phyloP scores from a whole-genome alignment of 2,329 filamentous ascomycete species.

The Diaporthe aspalathi region DNA sequence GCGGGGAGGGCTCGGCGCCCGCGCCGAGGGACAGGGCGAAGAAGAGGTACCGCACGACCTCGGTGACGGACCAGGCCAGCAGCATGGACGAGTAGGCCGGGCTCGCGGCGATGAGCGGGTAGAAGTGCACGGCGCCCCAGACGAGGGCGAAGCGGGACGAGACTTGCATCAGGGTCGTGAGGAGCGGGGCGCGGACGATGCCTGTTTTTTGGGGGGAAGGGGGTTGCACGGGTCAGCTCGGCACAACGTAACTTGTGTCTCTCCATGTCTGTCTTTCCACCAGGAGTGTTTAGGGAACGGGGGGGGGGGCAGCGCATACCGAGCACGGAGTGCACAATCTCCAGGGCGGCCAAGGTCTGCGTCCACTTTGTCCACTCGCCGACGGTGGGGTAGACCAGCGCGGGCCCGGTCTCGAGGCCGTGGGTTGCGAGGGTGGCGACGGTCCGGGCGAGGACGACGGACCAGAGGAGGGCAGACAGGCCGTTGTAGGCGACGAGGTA shows the following conservation, averaged over 20 bases:
- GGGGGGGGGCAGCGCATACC: constrained; percentile 62
- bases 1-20: constrained; percentile 68
- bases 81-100: constrained; percentile 82
- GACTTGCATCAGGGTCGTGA: constrained; percentile 92
- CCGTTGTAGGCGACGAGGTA: constrained; percentile 40
- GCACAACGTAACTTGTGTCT: too few species aligned
- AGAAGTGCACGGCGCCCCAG: constrained; percentile 83
- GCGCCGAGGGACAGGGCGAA: constrained; percentile 78
- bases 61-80: constrained; percentile 87
- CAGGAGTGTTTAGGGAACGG: not conserved
- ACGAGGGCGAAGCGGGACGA: constrained; percentile 87
- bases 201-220: constrained; percentile 63
- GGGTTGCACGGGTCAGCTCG: not conserved
- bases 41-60: constrained; percentile 93
- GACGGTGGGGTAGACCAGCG: constrained; percentile 69
- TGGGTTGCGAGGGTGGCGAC: constrained; percentile 62
- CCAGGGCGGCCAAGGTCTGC: constrained; percentile 85
- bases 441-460: constrained; percentile 78
- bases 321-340: constrained; percentile 83
- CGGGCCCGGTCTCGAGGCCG: constrained; percentile 55
- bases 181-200: constrained; percentile 84
- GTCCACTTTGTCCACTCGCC: constrained; percentile 80
- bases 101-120: constrained; percentile 72
- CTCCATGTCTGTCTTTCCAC: not conserved
- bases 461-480: constrained; percentile 71